Conservation (phyloP, 116 monocot species). For the Posidonia oceanica region DNA sequence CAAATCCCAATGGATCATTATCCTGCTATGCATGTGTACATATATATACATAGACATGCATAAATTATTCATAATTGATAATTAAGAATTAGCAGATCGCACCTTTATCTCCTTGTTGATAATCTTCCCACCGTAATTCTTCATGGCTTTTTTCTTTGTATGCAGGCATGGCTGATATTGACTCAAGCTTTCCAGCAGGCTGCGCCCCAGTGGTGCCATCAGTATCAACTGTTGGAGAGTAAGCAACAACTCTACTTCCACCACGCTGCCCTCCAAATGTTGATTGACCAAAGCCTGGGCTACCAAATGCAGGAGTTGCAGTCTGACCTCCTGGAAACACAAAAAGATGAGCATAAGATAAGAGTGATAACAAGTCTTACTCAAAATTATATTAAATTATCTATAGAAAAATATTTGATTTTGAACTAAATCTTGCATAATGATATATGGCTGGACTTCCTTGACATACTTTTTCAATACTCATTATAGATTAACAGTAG, state of each 20-base stretch:
- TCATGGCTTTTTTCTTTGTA: slow-evolving; percentile 98
- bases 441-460: no score
- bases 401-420: no score
- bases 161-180: slow-evolving; percentile 93
- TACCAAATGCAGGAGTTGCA: slow-evolving; percentile 69
- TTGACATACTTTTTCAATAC: background rate
- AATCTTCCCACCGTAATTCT: slow-evolving; percentile 95
- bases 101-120: slow-evolving; percentile 98
- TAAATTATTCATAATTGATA: background rate
- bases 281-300: slow-evolving; percentile 75
- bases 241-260: slow-evolving; percentile 69
- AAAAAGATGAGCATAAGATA: background rate
- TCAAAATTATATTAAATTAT: no score
- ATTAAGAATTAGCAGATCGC: background rate
- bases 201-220: slow-evolving; percentile 63
- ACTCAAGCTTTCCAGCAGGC: slow-evolving; percentile 80
- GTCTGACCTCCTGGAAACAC: slow-evolving; percentile 48
- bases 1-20: no score
- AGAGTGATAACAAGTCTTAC: background rate
- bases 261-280: slow-evolving; percentile 61
- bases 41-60: no score
- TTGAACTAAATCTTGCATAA: no score
- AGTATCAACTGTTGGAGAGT: slow-evolving; percentile 52
- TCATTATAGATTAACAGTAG: background rate
- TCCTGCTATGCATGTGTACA: no score